These are phyloP conservation scores for Pleurozium schreberi DNA, from an alignment of 225 moss, liverwort and hornwort genomes.

Conservation along the genomic window DNA sequence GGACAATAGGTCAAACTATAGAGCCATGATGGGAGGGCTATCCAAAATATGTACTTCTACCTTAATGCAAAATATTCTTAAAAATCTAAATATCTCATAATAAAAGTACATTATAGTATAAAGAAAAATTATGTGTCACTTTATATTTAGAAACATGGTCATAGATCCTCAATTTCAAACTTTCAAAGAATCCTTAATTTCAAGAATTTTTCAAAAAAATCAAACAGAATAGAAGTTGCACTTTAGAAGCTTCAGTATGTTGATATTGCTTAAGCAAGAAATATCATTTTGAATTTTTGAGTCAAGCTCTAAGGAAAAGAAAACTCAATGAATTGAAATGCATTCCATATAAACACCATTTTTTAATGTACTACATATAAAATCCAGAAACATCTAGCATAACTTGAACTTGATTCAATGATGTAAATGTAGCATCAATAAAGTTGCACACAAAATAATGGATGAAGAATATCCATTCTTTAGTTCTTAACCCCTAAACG, in stretches of 20 bases:
- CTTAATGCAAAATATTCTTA: too few species aligned
- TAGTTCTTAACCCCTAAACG: too few species aligned
- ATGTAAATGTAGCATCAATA: neutral
- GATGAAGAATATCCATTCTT: neutral
- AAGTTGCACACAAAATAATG: neutral
- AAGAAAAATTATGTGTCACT: neutral
- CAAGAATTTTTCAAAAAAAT: neutral
- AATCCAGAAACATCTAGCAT: neutral
- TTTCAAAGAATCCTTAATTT: neutral
- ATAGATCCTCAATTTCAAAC: neutral
- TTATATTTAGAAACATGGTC: neutral
- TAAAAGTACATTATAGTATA: neutral
- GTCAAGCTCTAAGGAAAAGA: neutral
- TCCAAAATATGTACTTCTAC: too few species aligned
- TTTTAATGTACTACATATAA: neutral
- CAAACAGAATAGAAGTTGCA: too few species aligned
- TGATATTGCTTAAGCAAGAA: neutral
- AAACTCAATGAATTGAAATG: neutral
- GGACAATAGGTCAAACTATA: too few species aligned
- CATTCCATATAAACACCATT: neutral
- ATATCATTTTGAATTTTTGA: neutral
- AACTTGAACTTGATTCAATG: neutral
- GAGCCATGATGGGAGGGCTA: too few species aligned
- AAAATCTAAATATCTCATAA: neutral
- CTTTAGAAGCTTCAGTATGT: neutral